These are phyloP conservation scores for Euphorbia corollata DNA, from an alignment of 441 rosid genomes.

Conservation along the genomic window DNA sequence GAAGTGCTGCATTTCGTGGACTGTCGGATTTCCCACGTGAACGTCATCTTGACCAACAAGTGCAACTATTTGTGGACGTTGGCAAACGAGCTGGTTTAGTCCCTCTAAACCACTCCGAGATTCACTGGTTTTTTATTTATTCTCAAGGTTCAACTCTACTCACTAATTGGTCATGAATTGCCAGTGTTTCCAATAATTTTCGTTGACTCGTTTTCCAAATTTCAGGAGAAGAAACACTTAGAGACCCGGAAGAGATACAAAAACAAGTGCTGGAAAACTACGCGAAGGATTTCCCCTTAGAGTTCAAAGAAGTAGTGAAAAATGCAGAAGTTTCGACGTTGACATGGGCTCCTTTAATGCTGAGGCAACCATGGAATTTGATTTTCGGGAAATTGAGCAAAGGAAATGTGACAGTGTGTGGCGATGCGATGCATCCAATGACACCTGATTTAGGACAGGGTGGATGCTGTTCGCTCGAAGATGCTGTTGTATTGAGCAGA, in stretches of 20 bases:
- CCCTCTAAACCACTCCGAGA: constrained; percentile 29
- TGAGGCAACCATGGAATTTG: constrained; percentile 35
- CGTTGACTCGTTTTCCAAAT: too few species aligned
- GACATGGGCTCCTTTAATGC: constrained; percentile 28
- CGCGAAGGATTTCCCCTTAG: constrained; percentile 24
- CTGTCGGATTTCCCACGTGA: constrained; percentile 33
- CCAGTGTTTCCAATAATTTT: too few species aligned
- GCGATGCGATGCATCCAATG: constrained; percentile 52
- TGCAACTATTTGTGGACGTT: constrained; percentile 20
- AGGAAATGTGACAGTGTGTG: constrained; percentile 30
- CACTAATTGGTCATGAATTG: too few species aligned
- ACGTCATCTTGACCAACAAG: constrained; percentile 20
- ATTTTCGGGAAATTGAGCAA: constrained; percentile 23
- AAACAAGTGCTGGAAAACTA: constrained; percentile 21
- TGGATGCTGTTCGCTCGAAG: constrained; percentile 14
- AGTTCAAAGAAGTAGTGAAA: constrained; percentile 21
- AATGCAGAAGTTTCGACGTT: constrained; percentile 30
- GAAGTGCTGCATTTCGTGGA: constrained; percentile 32
- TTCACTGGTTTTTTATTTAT: constrained; percentile 26
- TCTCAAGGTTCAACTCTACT: constrained; percentile 15
- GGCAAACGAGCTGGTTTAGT: constrained; percentile 30
- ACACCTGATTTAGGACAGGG: constrained; percentile 45
- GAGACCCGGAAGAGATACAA: constrained; percentile 26
- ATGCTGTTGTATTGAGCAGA: not conserved
- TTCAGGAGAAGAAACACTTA: constrained; percentile 9